A percentile compares a stretch with the other conserved stretches of the same genome.
These are phyloP conservation scores for Cavenderia fasciculata DNA, from an alignment of 78 protist species.

Conservation along the genomic window DNA sequence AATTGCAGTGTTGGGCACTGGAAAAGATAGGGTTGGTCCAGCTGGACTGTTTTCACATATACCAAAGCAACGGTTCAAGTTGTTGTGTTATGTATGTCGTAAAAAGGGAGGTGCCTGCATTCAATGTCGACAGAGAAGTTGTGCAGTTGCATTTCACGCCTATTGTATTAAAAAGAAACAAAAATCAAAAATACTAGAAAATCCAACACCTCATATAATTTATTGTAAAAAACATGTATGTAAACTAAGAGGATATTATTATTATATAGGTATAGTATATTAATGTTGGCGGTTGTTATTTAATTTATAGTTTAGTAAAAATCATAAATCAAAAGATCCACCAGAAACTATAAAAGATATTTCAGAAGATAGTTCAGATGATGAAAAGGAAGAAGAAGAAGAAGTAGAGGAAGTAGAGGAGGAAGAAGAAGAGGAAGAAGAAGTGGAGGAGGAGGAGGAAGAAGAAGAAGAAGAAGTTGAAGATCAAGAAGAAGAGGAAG, in stretches of 20 bases:
- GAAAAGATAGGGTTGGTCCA: constrained; percentile 58
- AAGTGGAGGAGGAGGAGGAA: not conserved
- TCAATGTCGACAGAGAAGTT: constrained; percentile 72
- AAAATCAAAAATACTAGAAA: not conserved
- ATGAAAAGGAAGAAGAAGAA: not conserved
- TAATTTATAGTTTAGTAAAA: constrained; percentile 2
- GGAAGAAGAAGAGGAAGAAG: not conserved
- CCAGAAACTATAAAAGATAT: not conserved
- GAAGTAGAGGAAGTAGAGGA: not conserved
- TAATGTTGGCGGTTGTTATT: no score
- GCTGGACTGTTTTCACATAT: constrained; percentile 5
- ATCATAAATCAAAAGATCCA: not conserved
- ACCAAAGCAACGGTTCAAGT: constrained; percentile 55
- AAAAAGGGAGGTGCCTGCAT: constrained; percentile 74
- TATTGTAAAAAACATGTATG: constrained; percentile 64
- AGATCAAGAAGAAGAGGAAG: not conserved
- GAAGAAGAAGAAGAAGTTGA: not conserved
- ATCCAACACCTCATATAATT: constrained; percentile 16
- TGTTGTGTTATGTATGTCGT: constrained; percentile 56
- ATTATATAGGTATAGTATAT: no score
- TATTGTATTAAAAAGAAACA: constrained; percentile 52
- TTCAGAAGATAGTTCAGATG: not conserved
- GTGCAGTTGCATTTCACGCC: constrained; percentile 79
- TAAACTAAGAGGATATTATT: not conserved
- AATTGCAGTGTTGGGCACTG: not conserved